A percentile compares a stretch with the other conserved stretches of the same genome.
Conservation (phyloP, 2,329 filamentous ascomycete genomes). For the Scytalidium lignicola region DNA sequence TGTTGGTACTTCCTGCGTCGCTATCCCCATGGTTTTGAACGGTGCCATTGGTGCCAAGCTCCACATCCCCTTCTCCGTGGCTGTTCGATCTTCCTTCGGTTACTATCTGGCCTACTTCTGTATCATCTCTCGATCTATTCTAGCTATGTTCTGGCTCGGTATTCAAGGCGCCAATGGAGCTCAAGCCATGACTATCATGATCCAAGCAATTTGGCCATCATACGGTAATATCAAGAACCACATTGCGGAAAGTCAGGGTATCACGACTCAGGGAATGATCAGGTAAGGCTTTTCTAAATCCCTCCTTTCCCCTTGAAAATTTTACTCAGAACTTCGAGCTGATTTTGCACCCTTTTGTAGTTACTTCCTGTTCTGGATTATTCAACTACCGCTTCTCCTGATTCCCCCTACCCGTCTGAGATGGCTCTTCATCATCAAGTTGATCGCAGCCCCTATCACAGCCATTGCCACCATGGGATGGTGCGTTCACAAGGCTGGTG, state of each 20-base stretch:
- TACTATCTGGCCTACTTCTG: conserved; percentile 38
- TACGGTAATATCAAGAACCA: conserved; percentile 48
- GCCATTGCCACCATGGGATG: conserved; percentile 60
- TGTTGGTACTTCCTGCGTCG: conserved; percentile 57
- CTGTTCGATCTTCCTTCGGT: conserved; percentile 39
- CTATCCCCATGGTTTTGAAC: conserved; percentile 46
- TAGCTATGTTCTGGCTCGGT: conserved; percentile 54
- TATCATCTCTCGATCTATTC: conserved; percentile 36
- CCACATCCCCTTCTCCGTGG: conserved; percentile 44
- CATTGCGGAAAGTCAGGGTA: conserved; percentile 44
- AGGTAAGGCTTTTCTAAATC: conserved; percentile 40
- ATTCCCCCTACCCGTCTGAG: conserved; percentile 45
- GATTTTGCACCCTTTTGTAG: conserved; percentile 18
- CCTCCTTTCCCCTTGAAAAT: conserved; percentile 34
- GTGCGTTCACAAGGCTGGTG: conserved; percentile 53
- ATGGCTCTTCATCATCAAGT: conserved; percentile 47
- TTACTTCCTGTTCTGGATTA: conserved; percentile 43
- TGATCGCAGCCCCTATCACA: conserved; percentile 47
- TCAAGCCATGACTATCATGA: conserved; percentile 39
- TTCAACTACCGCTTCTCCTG: conserved; percentile 37
- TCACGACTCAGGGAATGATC: conserved; percentile 51
- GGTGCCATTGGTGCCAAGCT: conserved; percentile 41
- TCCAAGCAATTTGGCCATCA: conserved; percentile 47
- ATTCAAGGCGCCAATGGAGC: conserved; percentile 62
- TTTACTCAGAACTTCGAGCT: conserved; percentile 30